Percentiles rank a stretch among this genome's conserved stretches.
Evolutionary conservation across 1,284 basidiomycete species (phyloP).

Genomic region (Sporisorium graminicola): DNA sequence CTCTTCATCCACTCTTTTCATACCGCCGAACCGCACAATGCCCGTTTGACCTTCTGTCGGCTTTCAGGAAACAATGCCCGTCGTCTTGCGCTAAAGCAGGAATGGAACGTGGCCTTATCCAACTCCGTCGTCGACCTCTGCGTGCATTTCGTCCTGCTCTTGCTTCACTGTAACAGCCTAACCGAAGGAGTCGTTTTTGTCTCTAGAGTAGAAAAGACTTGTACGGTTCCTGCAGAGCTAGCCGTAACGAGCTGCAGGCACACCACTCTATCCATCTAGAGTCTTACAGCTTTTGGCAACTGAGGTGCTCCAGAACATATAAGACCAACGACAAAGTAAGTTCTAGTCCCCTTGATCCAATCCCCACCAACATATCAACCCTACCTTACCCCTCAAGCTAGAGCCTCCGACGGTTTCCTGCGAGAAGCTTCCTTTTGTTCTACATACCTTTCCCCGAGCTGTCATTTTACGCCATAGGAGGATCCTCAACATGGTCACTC

Average conservation of each 20-base stretch:
- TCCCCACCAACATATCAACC: background rate
- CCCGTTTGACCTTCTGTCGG: background rate
- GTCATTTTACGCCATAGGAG: background rate
- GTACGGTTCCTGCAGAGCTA: background rate
- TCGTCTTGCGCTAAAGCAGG: background rate
- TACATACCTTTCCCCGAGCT: background rate
- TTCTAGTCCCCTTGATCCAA: background rate
- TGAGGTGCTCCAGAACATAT: background rate
- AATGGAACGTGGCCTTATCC: slow-evolving; percentile 14
- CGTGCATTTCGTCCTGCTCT: slow-evolving; percentile 1
- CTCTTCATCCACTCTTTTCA: too few relatives aligned
- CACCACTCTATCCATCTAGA: background rate
- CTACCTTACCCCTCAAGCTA: background rate
- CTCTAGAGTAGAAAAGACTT: background rate
- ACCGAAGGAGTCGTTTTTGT: background rate
- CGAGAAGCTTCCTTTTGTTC: background rate
- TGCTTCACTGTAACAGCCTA: background rate
- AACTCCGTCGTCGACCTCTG: slow-evolving; percentile 8
- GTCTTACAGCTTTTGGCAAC: background rate
- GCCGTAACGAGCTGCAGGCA: slow-evolving; percentile 4
- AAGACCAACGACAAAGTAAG: background rate
- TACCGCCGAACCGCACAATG: background rate
- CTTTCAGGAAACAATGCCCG: background rate
- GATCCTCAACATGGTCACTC: slow-evolving; percentile 14
- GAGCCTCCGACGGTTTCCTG: background rate